Evolutionary conservation across 2,329 filamentous ascomycete species (phyloP).

Genomic region (Macroventuria anomochaeta): DNA sequence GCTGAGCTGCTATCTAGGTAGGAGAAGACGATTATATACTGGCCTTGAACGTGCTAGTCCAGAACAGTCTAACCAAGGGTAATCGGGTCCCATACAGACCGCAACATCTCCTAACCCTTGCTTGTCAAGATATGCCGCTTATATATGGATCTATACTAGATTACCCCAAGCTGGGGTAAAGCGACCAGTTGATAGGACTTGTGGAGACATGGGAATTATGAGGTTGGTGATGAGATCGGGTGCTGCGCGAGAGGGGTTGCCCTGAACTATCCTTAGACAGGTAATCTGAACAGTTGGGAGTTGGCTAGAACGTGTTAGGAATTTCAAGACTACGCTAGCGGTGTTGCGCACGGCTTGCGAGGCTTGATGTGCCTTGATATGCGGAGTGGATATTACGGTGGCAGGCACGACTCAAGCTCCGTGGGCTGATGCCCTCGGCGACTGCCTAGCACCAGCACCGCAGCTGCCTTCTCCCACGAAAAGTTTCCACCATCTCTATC

Average conservation of each 20-base stretch:
- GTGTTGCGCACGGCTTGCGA: constrained; percentile 13
- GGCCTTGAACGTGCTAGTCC: too few relatives aligned
- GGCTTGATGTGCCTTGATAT: constrained; percentile 14
- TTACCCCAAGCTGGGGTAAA: constrained; percentile 35
- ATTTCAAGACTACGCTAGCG: constrained; percentile 23
- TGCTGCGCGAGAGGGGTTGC: constrained; percentile 7
- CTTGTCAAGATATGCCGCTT: constrained; percentile 18
- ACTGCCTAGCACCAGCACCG: background rate
- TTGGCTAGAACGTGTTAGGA: constrained; percentile 17
- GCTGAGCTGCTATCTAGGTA: too few relatives aligned
- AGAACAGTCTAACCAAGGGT: too few relatives aligned
- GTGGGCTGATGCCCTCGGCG: constrained; percentile 14
- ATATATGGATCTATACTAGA: constrained; percentile 28
- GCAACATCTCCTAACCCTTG: too few relatives aligned
- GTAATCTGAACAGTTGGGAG: constrained; percentile 31
- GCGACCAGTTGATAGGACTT: constrained; percentile 22
- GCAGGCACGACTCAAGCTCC: constrained; percentile 23
- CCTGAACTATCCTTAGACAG: constrained; percentile 14
- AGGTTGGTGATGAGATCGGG: constrained; percentile 8
- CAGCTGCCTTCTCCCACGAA: background rate
- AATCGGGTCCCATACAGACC: too few relatives aligned
- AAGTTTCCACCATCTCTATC: background rate
- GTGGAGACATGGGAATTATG: constrained; percentile 14
- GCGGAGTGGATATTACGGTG: constrained; percentile 8
- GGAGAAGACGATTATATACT: too few relatives aligned